phyloP scores from a whole-genome alignment of 2,329 filamentous ascomycete species.

The Atkinsonella hypoxylon region DNA sequence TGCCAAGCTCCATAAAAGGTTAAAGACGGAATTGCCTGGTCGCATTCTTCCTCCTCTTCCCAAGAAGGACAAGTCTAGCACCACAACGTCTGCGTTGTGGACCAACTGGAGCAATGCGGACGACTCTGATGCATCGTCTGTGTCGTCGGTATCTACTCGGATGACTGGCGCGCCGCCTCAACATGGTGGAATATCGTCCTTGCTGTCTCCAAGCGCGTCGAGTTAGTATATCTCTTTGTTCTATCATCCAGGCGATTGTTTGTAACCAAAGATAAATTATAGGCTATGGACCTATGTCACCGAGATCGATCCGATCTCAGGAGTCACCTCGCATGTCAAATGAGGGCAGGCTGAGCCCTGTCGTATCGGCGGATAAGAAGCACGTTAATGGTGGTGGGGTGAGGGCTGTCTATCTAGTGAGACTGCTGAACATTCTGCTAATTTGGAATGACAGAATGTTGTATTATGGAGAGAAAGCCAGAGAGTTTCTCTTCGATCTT shows the following conservation, averaged over 20 bases:
- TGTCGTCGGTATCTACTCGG: conserved; percentile 69
- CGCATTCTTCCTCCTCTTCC: conserved; percentile 80
- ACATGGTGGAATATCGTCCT: conserved; percentile 11
- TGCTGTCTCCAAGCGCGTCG: conserved; percentile 18
- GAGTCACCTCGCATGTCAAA: conserved; percentile 20
- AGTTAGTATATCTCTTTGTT: not conserved
- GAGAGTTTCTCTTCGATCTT: conserved; percentile 81
- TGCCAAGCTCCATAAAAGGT: conserved; percentile 59
- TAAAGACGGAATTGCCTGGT: conserved; percentile 79
- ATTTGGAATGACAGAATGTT: conserved; percentile 31
- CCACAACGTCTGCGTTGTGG: conserved; percentile 48
- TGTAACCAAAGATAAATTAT: not conserved
- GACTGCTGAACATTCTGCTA: conserved; percentile 9
- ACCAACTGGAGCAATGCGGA: conserved; percentile 39
- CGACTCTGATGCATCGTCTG: conserved; percentile 66
- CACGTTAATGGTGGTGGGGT: conserved; percentile 16
- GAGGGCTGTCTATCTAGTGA: conserved; percentile 2
- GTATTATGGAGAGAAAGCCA: conserved; percentile 77
- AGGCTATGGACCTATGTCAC: conserved; percentile 14
- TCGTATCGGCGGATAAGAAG: conserved; percentile 7
- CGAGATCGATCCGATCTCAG: conserved; percentile 17
- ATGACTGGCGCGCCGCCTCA: conserved; percentile 28
- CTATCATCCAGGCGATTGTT: not conserved
- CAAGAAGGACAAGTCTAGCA: conserved; percentile 79
- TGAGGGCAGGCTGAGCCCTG: conserved; percentile 19